Evolutionary conservation across 495 filamentous ascomycete genomes (phyloP), one percentile per base, ranked within the genome.

Genomic region (Aspergillus nidulans): DNA sequence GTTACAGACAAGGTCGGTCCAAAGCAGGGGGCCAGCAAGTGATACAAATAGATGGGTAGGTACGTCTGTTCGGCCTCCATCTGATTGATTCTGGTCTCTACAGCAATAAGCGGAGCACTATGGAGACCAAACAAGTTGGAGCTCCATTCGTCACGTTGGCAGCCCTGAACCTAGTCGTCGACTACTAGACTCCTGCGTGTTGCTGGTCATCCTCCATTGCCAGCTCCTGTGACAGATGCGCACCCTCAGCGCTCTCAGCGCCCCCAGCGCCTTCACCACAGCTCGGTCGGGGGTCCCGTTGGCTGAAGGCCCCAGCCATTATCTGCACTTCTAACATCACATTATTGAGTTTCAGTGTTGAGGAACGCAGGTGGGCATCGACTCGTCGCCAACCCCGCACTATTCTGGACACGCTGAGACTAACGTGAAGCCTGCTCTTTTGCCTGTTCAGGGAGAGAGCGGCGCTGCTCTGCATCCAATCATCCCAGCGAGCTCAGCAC

Each of bases 371-470:
- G 30, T 34, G 30, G 9, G 30, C 26, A 28, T 34, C 6, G 10
- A 13, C 30, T 34, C 30, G 15, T 5, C 9, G 30, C 15, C 30
- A 34, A 34, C 30, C 30, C 30, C 30, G 30, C 30, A 34, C 30
- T 34, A 34, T 13, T 2, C 9, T n/a, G n/a, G n/a, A n/a, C n/a
- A n/a, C n/a, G n/a, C n/a, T 34, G 30, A 6, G 15, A 34, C 30
- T 34, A 34, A 12, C 30, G n/a, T n/a, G n/a, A 34, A 34, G 30
- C 30, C 30, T 34, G 30, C 30, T 16, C 46, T 43, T 38, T 60
- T 45, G 49, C 58, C 44, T 54, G 57, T 56, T 52, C 50, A 39
- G 54, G 34, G 58, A 61, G 32, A 43, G 26, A 28, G 34, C 23
- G 23, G 48, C 32, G 30, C 10, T 2, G 12, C 30, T 25, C 34